Evolutionary conservation across 139 green algal species (phyloP).

Genomic region (Coelastrella sp.): DNA sequence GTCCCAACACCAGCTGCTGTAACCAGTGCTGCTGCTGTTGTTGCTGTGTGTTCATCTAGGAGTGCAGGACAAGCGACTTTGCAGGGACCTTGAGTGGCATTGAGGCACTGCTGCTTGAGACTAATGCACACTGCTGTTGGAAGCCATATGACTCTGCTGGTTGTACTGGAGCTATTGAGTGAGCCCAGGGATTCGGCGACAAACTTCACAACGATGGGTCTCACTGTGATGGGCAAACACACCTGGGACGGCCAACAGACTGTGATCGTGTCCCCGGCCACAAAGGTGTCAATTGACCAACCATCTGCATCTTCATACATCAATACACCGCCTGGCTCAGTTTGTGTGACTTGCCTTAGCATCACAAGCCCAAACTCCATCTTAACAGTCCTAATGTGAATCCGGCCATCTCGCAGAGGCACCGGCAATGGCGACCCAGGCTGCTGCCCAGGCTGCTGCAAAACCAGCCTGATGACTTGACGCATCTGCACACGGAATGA

Average conservation of each 20-base stretch:
- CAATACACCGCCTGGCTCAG: background rate
- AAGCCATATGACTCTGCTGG: no score
- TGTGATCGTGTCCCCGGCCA: background rate
- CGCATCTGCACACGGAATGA: background rate
- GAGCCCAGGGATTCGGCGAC: no score
- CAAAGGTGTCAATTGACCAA: background rate
- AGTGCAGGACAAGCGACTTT: no score
- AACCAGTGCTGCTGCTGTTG: no score
- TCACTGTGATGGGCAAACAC: background rate
- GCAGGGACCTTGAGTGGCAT: no score
- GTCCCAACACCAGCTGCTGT: no score
- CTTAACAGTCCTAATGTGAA: background rate
- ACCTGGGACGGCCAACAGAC: background rate
- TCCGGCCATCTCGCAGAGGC: background rate
- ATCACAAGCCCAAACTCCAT: background rate
- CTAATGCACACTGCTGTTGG: background rate
- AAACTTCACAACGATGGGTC: background rate
- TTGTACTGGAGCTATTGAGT: no score
- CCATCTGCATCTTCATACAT: background rate
- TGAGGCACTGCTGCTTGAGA: background rate
- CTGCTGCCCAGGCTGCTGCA: background rate
- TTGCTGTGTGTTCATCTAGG: no score
- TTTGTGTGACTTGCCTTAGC: background rate
- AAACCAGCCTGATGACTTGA: background rate
- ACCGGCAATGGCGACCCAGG: background rate